Conservation (phyloP, 352 stramenopile species). For the Elongisporangium undulatum region DNA sequence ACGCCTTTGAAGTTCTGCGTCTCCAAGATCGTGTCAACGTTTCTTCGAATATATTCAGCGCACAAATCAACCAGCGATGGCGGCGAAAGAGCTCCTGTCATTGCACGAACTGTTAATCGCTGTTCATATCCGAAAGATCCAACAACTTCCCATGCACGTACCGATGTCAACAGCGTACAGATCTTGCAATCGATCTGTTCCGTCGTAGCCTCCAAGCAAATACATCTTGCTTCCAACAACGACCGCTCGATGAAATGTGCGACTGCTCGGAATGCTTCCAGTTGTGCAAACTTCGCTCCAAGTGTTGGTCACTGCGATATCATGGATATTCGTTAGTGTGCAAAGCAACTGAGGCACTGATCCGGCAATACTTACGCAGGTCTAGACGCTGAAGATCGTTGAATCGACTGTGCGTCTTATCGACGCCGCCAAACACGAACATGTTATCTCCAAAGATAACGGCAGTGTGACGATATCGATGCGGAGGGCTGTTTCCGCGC, state of each 20-base stretch:
- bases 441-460: conserved; percentile 84
- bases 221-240: conserved; percentile 84
- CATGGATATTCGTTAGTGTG: conserved; percentile 1
- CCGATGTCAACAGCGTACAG: conserved; percentile 83
- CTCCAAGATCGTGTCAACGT: conserved; percentile 56
- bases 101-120: not conserved
- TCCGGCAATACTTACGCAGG: conserved; percentile 20
- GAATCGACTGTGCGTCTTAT: conserved; percentile 86
- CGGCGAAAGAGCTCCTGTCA: conserved; percentile 46
- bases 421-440: conserved; percentile 88
- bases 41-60: conserved; percentile 60
- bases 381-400: conserved; percentile 83
- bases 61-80: conserved; percentile 72
- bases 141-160: not conserved
- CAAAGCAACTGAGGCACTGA: not conserved
- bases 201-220: conserved; percentile 82
- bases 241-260: conserved; percentile 85
- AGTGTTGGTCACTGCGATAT: conserved; percentile 51
- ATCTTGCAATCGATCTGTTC: conserved; percentile 78
- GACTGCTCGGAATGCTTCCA: conserved; percentile 74
- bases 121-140: not conserved
- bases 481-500: conserved; percentile 46
- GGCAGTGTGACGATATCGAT: conserved; percentile 82
- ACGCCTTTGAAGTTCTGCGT: conserved; percentile 75
- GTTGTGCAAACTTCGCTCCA: conserved; percentile 84